Base-by-base conservation (phyloP, 371 early-diverging fungal species). In the Mortierella sp. region DNA sequence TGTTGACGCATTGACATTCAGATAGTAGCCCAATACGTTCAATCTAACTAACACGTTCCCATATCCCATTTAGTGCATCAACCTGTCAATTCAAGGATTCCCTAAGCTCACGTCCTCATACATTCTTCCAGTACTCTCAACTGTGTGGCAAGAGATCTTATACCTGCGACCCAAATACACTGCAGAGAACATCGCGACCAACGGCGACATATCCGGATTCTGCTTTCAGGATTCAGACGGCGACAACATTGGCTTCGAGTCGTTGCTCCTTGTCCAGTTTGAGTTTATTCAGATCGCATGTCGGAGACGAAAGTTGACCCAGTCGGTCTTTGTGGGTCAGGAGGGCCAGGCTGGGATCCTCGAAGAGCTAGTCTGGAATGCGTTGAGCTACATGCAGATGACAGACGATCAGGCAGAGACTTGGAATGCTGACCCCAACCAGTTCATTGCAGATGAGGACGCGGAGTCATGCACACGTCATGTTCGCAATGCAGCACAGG, bases 401-500 rank as follows among this genome's bases (percentile, higher is more conserved):
- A 96, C 97, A 0, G 90, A 93, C 69, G 96, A 96, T 31, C 96
- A 93, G 82, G 90, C 88, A 0, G 96, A 96, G 37, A 91, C 89
- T 44, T 98, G 98, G 98, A 87, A 88, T 9, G 83, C 89, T 34
- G 97, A 98, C 83, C 92, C 95, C 61, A 96, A 96, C 75, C 93
- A 96, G 77, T 98, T 93, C 77, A 94, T 97, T 43, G 96, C 95
- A 24, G 98, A 97, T 79, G 96, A 96, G 72, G 96, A 96, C 64
- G 97, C 97, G 69, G 96, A 96, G 51, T 94, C 95, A 4, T 93
- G 91, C 51, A 92, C 92, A 8, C 96, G 93, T 82, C 96, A 92
- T 71, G 94, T 97, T 55, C 93, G 98, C 76, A 92, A 96, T n/a
- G 95, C 97, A 26, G 94, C 95, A 0, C 91, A 94, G 70, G 96